phyloP scores from a whole-genome alignment of 768 basidiomycete species.

The Hericium rajendrae region DNA sequence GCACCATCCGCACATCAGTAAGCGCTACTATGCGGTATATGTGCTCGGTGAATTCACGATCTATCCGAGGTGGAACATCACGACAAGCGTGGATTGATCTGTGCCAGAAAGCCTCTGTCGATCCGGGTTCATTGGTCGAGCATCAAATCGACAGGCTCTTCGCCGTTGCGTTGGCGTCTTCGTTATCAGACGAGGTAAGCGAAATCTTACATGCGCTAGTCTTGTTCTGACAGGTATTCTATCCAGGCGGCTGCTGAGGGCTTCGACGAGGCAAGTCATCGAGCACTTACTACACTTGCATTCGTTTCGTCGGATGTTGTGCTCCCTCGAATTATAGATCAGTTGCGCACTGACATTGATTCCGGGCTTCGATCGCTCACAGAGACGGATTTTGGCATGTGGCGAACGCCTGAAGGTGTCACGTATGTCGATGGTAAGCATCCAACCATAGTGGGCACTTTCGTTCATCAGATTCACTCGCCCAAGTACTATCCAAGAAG shows the following conservation, averaged over 20 bases:
- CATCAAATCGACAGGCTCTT: conserved; percentile 41
- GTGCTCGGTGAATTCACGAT: neutral
- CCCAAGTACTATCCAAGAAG: conserved; percentile 44
- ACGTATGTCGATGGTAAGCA: conserved; percentile 68
- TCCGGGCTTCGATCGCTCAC: conserved; percentile 51
- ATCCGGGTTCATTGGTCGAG: conserved; percentile 55
- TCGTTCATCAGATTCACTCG: neutral
- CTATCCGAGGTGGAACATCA: conserved; percentile 32
- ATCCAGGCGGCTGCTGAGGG: neutral
- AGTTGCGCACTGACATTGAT: conserved; percentile 58
- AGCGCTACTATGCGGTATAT: conserved; percentile 18
- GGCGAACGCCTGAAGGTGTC: conserved; percentile 77
- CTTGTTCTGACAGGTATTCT: neutral
- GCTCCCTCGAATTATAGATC: conserved; percentile 61
- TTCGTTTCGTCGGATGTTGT: conserved; percentile 69
- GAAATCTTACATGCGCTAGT: neutral
- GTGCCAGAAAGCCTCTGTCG: conserved; percentile 56
- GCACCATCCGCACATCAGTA: conserved; percentile 63
- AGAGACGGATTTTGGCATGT: conserved; percentile 70
- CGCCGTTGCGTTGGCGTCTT: conserved; percentile 1
- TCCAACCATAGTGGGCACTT: neutral
- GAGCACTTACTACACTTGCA: conserved; percentile 63
- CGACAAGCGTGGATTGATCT: conserved; percentile 73
- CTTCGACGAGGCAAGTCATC: conserved; percentile 52
- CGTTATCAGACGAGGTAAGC: neutral